These are phyloP conservation scores for Amphichorda felina DNA, from an alignment of 2,329 filamentous ascomycete genomes.

Conservation along the genomic window DNA sequence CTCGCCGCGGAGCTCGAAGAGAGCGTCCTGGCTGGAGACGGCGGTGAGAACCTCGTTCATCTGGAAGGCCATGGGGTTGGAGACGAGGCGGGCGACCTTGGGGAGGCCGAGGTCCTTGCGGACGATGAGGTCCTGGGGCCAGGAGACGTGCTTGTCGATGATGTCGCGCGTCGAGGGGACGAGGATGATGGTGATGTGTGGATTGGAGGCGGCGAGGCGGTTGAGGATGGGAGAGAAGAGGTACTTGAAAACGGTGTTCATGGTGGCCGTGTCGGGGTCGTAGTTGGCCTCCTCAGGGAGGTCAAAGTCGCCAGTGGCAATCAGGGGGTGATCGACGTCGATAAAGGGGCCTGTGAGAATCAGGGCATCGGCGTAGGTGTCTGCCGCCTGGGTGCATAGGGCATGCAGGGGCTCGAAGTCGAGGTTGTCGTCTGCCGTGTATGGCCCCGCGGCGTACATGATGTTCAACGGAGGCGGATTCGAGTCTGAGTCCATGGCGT, in stretches of 20 bases:
- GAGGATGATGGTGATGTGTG: slow-evolving; percentile 69
- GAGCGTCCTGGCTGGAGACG: slow-evolving; percentile 70
- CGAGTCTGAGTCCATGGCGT: slow-evolving; percentile 43
- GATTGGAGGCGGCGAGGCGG: slow-evolving; percentile 57
- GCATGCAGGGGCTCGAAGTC: slow-evolving; percentile 79
- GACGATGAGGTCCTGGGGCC: slow-evolving; percentile 56
- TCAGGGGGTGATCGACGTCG: slow-evolving; percentile 79
- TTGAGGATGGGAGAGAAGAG: slow-evolving; percentile 65
- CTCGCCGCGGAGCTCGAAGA: slow-evolving; percentile 70
- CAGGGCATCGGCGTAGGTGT: slow-evolving; percentile 64
- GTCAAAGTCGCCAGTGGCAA: slow-evolving; percentile 71
- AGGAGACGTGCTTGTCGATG: slow-evolving; percentile 73
- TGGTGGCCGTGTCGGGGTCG: slow-evolving; percentile 67
- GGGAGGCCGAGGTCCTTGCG: slow-evolving; percentile 67
- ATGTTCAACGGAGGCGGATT: slow-evolving; percentile 58
- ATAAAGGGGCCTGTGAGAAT: slow-evolving; percentile 81
- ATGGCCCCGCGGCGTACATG: slow-evolving; percentile 74
- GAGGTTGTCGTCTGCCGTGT: slow-evolving; percentile 84
- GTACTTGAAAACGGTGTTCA: slow-evolving; percentile 73
- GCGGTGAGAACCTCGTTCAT: slow-evolving; percentile 81
- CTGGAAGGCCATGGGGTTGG: slow-evolving; percentile 81
- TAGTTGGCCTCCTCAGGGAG: slow-evolving; percentile 54
- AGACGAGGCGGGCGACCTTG: slow-evolving; percentile 64
- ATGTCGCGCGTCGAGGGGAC: slow-evolving; percentile 75
- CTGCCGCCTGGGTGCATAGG: slow-evolving; percentile 65